A percentile compares a stretch with the other conserved stretches of the same genome.
Evolutionary conservation across 257 asterid species (phyloP).

Genomic region (Petrea volubilis): DNA sequence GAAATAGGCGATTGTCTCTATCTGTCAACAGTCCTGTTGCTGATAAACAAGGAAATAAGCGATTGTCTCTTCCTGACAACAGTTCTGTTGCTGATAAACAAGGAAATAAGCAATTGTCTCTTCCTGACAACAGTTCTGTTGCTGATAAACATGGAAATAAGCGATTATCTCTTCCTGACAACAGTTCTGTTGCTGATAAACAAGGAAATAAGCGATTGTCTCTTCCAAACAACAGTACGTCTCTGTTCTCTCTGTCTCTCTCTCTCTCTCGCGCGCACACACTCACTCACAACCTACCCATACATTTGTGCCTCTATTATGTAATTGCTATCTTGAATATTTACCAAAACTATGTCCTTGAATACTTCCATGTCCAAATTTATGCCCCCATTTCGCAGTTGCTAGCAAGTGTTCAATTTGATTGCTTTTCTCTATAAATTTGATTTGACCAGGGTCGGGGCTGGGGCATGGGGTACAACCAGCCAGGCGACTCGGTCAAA

Average conservation of each 20-base stretch:
- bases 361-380: not conserved
- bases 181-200: conserved; percentile 52
- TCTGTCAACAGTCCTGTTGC: too few species aligned
- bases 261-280: conserved; percentile 14
- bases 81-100: conserved; percentile 59
- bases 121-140: conserved; percentile 60
- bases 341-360: not conserved
- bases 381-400: not conserved
- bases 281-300: too few species aligned
- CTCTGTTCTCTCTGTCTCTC: conserved; percentile 29
- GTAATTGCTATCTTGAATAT: not conserved
- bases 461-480: conserved; percentile 41
- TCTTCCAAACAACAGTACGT: conserved; percentile 64
- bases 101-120: conserved; percentile 74
- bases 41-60: conserved; percentile 67
- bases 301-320: not conserved
- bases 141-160: conserved; percentile 64
- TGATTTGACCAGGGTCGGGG: conserved; percentile 47
- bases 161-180: conserved; percentile 75
- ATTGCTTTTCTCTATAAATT: conserved; percentile 7
- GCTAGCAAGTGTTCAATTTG: not conserved
- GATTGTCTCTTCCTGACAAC: conserved; percentile 69
- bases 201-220: conserved; percentile 74
- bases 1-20: conserved; percentile 71
- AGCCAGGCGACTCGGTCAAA: conserved; percentile 44